Conservation (phyloP, 768 basidiomycete species). For the Pulveroboletus frians region DNA sequence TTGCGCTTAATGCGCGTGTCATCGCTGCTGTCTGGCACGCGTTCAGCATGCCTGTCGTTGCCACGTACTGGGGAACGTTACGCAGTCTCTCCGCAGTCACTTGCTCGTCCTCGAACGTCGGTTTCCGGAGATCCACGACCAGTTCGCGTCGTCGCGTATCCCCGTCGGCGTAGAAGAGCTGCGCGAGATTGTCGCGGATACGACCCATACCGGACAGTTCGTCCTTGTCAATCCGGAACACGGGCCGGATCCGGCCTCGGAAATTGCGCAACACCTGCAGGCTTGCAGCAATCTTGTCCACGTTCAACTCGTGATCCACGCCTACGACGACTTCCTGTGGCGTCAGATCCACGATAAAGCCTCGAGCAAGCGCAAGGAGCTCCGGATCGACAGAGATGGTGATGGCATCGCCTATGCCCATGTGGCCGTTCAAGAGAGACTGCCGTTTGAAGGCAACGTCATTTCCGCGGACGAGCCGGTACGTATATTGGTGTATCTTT, state of each 20-base stretch:
- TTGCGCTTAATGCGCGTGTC: constrained; percentile 65
- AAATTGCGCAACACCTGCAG: constrained; percentile 22
- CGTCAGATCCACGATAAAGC: constrained; percentile 73
- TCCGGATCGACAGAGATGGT: constrained; percentile 84
- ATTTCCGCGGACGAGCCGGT: constrained; percentile 54
- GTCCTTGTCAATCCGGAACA: constrained; percentile 91
- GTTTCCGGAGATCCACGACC: constrained; percentile 75
- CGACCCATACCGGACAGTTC: constrained; percentile 86
- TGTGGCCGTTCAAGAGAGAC: constrained; percentile 67
- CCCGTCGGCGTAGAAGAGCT: constrained; percentile 77
- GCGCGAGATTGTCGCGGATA: constrained; percentile 86
- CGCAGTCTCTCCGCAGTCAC: constrained; percentile 11
- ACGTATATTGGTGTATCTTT: constrained; percentile 76
- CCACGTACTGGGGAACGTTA: constrained; percentile 28
- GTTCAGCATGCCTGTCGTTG: constrained; percentile 50
- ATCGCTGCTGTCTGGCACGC: constrained; percentile 67
- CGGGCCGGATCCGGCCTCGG: constrained; percentile 19
- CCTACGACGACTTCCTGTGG: constrained; percentile 65
- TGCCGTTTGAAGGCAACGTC: constrained; percentile 4
- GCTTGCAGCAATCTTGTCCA: constrained; percentile 42
- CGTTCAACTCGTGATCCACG: constrained; percentile 72
- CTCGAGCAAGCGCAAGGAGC: constrained; percentile 77
- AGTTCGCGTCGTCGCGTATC: constrained; percentile 63
- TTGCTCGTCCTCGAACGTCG: constrained; percentile 49
- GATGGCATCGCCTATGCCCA: constrained; percentile 76